Evolutionary conservation across 495 filamentous ascomycete genomes (phyloP), one percentile per base, ranked within the genome.

Genomic region (Daldinia grandis): DNA sequence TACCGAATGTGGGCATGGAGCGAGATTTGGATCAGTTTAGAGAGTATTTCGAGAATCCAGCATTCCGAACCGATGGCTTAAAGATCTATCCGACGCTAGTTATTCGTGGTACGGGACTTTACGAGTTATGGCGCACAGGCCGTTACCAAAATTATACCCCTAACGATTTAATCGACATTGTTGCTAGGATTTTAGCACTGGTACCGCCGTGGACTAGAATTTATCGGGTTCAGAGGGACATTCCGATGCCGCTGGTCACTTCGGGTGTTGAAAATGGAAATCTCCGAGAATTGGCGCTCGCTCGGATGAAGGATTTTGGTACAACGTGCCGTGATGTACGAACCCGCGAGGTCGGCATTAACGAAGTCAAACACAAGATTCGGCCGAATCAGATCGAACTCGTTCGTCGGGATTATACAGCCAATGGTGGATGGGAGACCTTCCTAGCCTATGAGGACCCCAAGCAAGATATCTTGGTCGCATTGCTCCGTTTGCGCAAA

Each of bases 11-110:
- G 5, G 95, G 95, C 62, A 96, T 98, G 92, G 96, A 98, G 81
- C 91, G 95, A 66, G 95, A 99, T 77, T 83, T 99, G 27, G 93
- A 95, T 76, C 95, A 99, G 72, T 99, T 99, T 81, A 86, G 90
- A 65, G 95, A 99, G 79, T 99, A 99, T 79, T 99, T 99, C 71
- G 93, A 95, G 79, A 98, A 96, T 78, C 95, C 95, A 9, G 92
- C 87, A 66, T 98, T 99, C 82, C 89, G 95, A 51, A 98, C 96
- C n/a, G 95, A 99, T 77, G 95, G 95, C 30, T 83, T 99, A 30
- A 99, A 99, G 80, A 97, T 99, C 71, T 99, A 99, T 76, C 95
- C 95, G 6, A 99, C 95, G 0, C 88, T 99, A 14, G 95, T 99
- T 67, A 99, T 99, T 71, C 93, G 95, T 58, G 95, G 95, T 9